These are phyloP conservation scores for Salix dunnii DNA, from an alignment of 345 rosid genomes.

Conservation along the genomic window DNA sequence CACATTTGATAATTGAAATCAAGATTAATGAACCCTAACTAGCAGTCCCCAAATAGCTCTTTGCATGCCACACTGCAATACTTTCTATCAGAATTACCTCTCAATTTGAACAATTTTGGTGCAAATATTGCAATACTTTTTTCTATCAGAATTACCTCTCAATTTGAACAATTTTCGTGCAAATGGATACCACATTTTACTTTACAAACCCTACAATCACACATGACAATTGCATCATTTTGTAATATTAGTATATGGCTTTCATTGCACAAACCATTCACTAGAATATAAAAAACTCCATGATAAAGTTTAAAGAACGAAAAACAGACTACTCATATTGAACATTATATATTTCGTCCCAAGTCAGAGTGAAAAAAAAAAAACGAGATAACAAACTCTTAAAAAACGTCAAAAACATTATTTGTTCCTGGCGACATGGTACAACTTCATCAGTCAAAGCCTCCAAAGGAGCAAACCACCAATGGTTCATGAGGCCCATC, in stretches of 20 bases:
- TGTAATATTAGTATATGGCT: not conserved
- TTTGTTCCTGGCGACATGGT: not conserved
- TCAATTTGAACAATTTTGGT: not conserved
- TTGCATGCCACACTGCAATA: not conserved
- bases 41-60: not conserved
- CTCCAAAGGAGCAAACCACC: conserved; percentile 30
- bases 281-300: not conserved
- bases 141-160: not conserved
- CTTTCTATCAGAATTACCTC: not conserved
- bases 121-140: not conserved
- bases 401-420: not conserved
- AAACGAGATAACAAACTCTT: not conserved
- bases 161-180: not conserved
- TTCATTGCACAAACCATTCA: not conserved
- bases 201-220: not conserved
- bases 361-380: not conserved
- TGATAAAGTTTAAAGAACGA: not conserved
- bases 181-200: not conserved
- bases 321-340: not conserved
- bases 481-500: conserved; percentile 71
- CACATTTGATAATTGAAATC: not conserved
- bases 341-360: not conserved
- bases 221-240: not conserved
- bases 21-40: not conserved
- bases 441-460: conserved; percentile 24